phyloP scores from a whole-genome alignment of 371 early-diverging fungal species.

The Chytridium lagenaria region DNA sequence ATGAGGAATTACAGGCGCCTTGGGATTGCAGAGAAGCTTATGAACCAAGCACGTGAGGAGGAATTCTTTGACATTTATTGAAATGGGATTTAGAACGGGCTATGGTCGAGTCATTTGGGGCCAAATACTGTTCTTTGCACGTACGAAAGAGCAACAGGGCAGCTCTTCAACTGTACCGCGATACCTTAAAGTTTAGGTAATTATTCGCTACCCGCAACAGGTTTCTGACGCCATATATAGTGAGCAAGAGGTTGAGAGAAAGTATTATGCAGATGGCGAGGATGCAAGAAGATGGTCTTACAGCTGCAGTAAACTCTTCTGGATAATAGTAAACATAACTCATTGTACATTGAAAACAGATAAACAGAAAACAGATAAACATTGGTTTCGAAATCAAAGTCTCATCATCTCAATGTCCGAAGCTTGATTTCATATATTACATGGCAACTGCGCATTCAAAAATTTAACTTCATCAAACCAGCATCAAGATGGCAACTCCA shows the following conservation, averaged over 20 bases:
- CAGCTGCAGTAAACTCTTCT: neutral
- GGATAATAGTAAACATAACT: too few species aligned
- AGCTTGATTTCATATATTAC: too few species aligned
- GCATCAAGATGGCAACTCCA: neutral
- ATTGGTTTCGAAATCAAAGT: too few species aligned
- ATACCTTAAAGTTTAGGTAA: constrained; percentile 89
- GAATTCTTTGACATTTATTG: neutral
- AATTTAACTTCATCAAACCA: neutral
- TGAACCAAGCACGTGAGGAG: constrained; percentile 88
- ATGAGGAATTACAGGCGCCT: constrained; percentile 94
- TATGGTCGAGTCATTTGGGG: constrained; percentile 89
- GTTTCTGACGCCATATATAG: constrained; percentile 46
- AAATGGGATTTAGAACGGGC: constrained; percentile 61
- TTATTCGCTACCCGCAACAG: constrained; percentile 17
- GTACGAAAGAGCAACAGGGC: constrained; percentile 95
- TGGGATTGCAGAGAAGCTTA: constrained; percentile 94
- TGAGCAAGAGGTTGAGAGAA: constrained; percentile 87
- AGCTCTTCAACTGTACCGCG: constrained; percentile 89
- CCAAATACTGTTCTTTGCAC: constrained; percentile 89
- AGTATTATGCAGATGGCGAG: constrained; percentile 98
- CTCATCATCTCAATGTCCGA: neutral
- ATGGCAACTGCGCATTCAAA: too few species aligned
- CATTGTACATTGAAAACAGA: too few species aligned
- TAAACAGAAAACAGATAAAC: too few species aligned
- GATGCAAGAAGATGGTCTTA: constrained; percentile 64